Evolutionary conservation across 169 alveolate genomes (phyloP), one percentile per base, ranked within the genome.

Genomic region (Fabrea salina): DNA sequence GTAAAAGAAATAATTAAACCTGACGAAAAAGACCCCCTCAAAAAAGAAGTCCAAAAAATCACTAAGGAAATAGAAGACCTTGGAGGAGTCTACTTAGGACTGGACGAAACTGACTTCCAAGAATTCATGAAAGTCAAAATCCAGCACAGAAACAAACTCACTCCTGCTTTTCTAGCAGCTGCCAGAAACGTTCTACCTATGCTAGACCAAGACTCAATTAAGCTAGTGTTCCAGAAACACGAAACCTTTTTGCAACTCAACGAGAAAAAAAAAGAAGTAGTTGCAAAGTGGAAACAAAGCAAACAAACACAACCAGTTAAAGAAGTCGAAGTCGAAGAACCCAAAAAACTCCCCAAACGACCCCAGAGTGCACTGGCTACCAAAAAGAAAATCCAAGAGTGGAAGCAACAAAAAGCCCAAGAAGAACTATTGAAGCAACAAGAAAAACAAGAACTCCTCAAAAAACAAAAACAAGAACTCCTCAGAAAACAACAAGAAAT

Each of bases 41-140:
- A 43, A 40, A 64, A 64, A 67, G 82, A 75, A 75, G 40, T 75
- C 40, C 13, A 43, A 54, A 68, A 51, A 33, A 82, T 75, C 35
- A 57, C 53, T 19, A 68, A 67, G 47, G 64, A 75, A 68, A 82
- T 75, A 66, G 70, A 66, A 19, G 82, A 82, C 51, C 40, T 76
- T 56, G 88, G 82, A 40, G 88, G 88, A 22, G 54, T n/a, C n/a
- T 67, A 76, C 68, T 67, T 82, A 57, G 84, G 84, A 5, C 76
- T 83, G 84, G 82, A 54, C 0, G 88, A 75, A 56, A 68, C 76
- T 44, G 88, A 82, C 33, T 84, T 76, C 49, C 54, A 70, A 7
- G 84, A 82, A 75, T 82, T 82, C 57, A 22, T 82, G 16, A 44
- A 61, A 11, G 27, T 82, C 5, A 47, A 66, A 59, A 64, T 44